Evolutionary conservation across 1,284 basidiomycete species (phyloP), one percentile per base, ranked within the genome.

Genomic region (Apiotrichum mycotoxinovorans): DNA sequence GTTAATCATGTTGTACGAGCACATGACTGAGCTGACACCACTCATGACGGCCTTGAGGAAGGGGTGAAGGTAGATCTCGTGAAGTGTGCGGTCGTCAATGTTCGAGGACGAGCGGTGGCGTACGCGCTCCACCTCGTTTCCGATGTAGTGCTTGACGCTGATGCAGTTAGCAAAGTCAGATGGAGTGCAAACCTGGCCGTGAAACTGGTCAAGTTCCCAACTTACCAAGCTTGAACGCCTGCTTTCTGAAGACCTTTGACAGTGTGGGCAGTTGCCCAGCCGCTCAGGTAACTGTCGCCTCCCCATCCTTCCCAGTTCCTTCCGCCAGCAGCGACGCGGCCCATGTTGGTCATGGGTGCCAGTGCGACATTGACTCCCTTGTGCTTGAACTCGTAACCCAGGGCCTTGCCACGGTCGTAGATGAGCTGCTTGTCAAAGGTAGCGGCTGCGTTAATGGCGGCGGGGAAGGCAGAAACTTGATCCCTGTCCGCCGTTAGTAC

Each of bases 271-370:
- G 87, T 84, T 0, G 83, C 82, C 71, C 87, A 48, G 79, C 75
- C 60, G 87, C 82, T 72, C 41, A 92, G 78, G 77, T 85, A 91
- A 0, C 89, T 88, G 61, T 75, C 73, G 27, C 58, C 70, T 46
- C 88, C 86, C 61, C 89, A 91, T 10, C 87, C 88, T 79, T 93
- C 89, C 88, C 88, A 93, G 73, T 89, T 90, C 12, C 90, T 79
- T 0, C 90, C 90, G 3, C 80, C 84, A 18, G 82, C 82, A 7
- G 85, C 82, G 1, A 79, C 79, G n/a, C 87, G 81, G 52, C 80
- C 81, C 51, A 87, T 51, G 54, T 77, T 76, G 44, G 72, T 75
- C 66, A 71, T 70, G 2, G 75, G 77, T 10, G 85, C 85, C 10
- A 88, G 78, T 10, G 82, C 83, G 56, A 87, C 80, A 67, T 94